Conservation (phyloP, 345 rosid genomes). For the Leavenworthia alabamica region DNA sequence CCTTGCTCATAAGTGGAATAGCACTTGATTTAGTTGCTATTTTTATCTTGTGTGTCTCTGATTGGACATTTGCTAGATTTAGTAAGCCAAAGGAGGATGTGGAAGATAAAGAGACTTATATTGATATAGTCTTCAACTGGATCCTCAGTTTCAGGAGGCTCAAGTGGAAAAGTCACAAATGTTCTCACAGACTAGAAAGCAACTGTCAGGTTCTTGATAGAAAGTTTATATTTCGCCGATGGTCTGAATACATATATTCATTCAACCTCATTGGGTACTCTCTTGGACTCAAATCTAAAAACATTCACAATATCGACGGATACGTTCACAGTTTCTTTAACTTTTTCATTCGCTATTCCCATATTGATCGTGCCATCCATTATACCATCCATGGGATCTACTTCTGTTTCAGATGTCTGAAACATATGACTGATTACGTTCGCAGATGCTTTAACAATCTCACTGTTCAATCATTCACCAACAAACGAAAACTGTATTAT, state of each 20-base stretch:
- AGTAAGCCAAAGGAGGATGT: not conserved
- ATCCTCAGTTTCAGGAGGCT: slow-evolving; percentile 21
- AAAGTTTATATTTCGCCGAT: slow-evolving; percentile 36
- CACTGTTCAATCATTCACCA: too few relatives aligned
- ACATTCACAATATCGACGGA: too few relatives aligned
- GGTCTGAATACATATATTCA: slow-evolving; percentile 41
- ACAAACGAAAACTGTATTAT: too few relatives aligned
- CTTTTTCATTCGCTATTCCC: too few relatives aligned
- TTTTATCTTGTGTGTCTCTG: slow-evolving; percentile 37
- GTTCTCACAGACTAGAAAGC: not conserved
- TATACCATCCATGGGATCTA: too few relatives aligned
- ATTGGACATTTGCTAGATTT: slow-evolving; percentile 40
- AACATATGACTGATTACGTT: too few relatives aligned
- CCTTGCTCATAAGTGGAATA: slow-evolving; percentile 23
- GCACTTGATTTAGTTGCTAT: slow-evolving; percentile 25
- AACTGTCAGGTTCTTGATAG: slow-evolving; percentile 20
- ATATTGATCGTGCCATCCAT: too few relatives aligned
- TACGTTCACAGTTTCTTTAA: too few relatives aligned
- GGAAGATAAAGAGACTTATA: not conserved
- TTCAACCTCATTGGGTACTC: slow-evolving; percentile 43
- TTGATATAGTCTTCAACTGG: slow-evolving; percentile 10
- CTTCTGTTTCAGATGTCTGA: too few relatives aligned
- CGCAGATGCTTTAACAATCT: too few relatives aligned
- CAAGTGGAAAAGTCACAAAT: not conserved
- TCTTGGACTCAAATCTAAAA: too few relatives aligned